Evolutionary conservation across 1,284 basidiomycete genomes (phyloP).

Genomic region (Ustilago xerochloae): DNA sequence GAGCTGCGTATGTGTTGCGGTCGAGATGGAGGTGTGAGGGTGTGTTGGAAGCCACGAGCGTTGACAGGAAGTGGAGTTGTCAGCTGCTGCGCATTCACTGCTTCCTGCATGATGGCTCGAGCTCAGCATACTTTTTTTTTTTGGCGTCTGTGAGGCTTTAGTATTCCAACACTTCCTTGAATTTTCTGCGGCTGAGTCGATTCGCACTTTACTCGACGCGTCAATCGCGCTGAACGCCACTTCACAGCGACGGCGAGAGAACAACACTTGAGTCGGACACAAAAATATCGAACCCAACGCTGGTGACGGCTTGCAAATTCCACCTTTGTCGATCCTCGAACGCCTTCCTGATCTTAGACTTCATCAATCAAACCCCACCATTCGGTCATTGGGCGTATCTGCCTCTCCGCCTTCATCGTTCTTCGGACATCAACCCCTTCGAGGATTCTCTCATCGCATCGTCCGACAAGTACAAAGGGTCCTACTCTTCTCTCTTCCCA

Average conservation of each 20-base stretch:
- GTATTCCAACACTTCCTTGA: background rate
- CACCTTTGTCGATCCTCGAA: background rate
- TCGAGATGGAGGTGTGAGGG: background rate
- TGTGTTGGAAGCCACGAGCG: background rate
- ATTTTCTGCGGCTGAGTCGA: conserved; percentile 28
- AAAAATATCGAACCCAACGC: background rate
- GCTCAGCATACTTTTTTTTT: background rate
- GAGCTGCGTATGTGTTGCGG: background rate
- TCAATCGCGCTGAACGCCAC: conserved; percentile 26
- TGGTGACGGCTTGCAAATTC: background rate
- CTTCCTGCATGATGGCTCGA: conserved; percentile 8
- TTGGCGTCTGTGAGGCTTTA: background rate
- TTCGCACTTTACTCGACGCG: conserved; percentile 36
- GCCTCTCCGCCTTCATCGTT: too few species aligned
- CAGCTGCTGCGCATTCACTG: conserved; percentile 6
- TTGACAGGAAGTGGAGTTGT: conserved; percentile 8
- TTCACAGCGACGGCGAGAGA: conserved; percentile 22
- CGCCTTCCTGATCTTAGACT: background rate
- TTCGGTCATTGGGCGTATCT: background rate
- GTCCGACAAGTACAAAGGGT: too few species aligned
- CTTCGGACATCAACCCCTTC: too few species aligned
- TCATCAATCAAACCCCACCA: background rate
- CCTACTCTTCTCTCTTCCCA: background rate
- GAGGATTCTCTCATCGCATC: too few species aligned
- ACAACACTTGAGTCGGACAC: conserved; percentile 19